Evolutionary conservation across 83 land plant species (phyloP).

Genomic region (Isoetes engelmannii): DNA sequence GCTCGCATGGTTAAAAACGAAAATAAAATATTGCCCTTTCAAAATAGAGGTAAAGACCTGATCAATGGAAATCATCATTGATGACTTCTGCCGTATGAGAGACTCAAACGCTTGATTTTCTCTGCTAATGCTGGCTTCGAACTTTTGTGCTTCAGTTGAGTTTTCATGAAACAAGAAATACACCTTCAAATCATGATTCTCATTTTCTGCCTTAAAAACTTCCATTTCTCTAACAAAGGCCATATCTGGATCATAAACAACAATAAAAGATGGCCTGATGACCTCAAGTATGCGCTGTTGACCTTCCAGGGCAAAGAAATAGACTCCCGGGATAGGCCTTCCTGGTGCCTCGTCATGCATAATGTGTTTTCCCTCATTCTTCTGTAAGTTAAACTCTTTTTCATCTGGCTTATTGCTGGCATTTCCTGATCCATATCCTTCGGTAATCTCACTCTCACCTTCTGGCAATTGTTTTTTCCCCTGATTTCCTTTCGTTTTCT

Average conservation of each 20-base stretch:
- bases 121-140: constrained; percentile 81
- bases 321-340: constrained; percentile 55
- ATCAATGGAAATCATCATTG: constrained; percentile 95
- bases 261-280: constrained; percentile 60
- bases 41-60: constrained; percentile 41
- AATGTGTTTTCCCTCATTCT: constrained; percentile 6
- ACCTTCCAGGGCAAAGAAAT: constrained; percentile 86
- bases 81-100: constrained; percentile 88
- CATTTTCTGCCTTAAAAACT: constrained; percentile 85
- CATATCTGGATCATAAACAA: constrained; percentile 95
- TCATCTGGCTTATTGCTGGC: background rate
- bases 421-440: constrained; percentile 2
- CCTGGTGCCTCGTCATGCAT: constrained; percentile 7
- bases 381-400: constrained; percentile 1
- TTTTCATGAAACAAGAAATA: constrained; percentile 93
- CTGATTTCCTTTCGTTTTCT: constrained; percentile 7
- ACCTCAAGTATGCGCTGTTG: constrained; percentile 65
- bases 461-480: constrained; percentile 8
- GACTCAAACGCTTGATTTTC: constrained; percentile 94
- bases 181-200: constrained; percentile 57
- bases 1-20: too few species aligned
- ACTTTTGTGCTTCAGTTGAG: constrained; percentile 84
- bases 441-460: constrained; percentile 9
- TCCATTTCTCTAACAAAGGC: constrained; percentile 94
- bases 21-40: too few species aligned